Evolutionary conservation across 192 early-diverging fungal species (phyloP), one percentile per base, ranked within the genome.

Genomic region (Funneliformis geosporum): DNA sequence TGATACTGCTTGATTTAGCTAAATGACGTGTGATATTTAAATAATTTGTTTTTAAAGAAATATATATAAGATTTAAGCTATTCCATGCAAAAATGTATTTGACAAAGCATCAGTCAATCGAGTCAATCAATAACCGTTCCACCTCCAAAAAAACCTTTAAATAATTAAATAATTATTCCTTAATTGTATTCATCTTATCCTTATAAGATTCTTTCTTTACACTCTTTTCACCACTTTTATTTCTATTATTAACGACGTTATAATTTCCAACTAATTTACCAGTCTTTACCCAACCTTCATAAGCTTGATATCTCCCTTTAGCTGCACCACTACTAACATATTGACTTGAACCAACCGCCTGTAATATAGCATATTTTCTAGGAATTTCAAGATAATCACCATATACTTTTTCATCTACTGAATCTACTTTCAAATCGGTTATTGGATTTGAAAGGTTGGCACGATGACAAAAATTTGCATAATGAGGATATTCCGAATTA

Each of bases 401-500:
- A 39, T 84, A 87, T 1, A 87, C 78, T 70, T 83, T 81, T 60
- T 85, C 79, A 64, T 87, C 86, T 21, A 80, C 60, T n/a, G 67
- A 27, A 25, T 77, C 76, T 7, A 81, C 81, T 16, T 75, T 73
- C 9, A 87, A 46, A 28, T 81, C 82, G 0, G 60, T 68, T 27
- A 84, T 79, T 67, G 80, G 77, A 50, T 82, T 76, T 33, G 81
- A 78, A 12, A 78, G 28, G 38, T 77, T 68, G 23, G 82, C 85
- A 7, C 74, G 78, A 23, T 78, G 55, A 4, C 82, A 75, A 61
- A 81, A 87, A 23, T 69, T 84, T 33, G 77, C 44, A 60, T 87
- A 87, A 46, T 82, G 69, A 47, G 85, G 78, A 27, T 84, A 87
- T 60, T 87, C 86, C 8, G 84, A 81, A 64, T 82, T 73, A 50